These are phyloP conservation scores for Eugenia klotzschiana DNA, from an alignment of 441 rosid genomes.

Conservation along the genomic window DNA sequence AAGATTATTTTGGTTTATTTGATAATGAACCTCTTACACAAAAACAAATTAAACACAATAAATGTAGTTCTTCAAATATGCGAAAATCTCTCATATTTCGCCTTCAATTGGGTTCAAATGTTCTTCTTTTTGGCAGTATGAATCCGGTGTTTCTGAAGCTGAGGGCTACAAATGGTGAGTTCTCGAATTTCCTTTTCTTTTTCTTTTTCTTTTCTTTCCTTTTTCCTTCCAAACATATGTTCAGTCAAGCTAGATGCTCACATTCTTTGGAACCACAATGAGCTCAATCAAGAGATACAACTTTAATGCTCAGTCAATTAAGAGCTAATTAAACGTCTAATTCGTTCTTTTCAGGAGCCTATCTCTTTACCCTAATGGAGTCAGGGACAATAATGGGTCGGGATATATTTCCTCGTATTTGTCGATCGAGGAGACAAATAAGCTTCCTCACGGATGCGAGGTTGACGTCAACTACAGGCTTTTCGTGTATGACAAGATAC, in stretches of 20 bases:
- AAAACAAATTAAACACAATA: too few relatives aligned
- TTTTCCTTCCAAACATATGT: neutral
- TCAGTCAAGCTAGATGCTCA: neutral
- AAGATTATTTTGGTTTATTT: neutral
- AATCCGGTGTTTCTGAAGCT: slow-evolving; percentile 16
- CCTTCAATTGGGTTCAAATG: neutral
- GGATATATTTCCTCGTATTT: slow-evolving; percentile 20
- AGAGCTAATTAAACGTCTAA: neutral
- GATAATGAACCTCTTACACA: neutral
- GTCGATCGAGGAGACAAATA: slow-evolving; percentile 15
- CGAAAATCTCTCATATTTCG: neutral
- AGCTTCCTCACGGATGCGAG: slow-evolving; percentile 19
- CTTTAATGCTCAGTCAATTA: neutral
- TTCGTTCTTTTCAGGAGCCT: neutral
- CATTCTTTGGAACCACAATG: neutral
- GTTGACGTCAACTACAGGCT: slow-evolving; percentile 25
- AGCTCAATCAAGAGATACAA: neutral
- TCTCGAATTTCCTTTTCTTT: neutral
- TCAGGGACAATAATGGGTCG: slow-evolving; percentile 7
- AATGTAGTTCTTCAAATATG: too few relatives aligned
- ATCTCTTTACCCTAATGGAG: slow-evolving; percentile 20
- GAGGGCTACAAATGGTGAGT: slow-evolving; percentile 27
- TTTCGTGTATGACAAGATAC: slow-evolving; percentile 15
- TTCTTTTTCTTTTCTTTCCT: neutral
- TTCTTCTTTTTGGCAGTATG: neutral